Percentiles rank a stretch among this genome's conserved stretches.
Conservation (phyloP, 2,329 filamentous ascomycete species). For the Rutstroemia sp. region DNA sequence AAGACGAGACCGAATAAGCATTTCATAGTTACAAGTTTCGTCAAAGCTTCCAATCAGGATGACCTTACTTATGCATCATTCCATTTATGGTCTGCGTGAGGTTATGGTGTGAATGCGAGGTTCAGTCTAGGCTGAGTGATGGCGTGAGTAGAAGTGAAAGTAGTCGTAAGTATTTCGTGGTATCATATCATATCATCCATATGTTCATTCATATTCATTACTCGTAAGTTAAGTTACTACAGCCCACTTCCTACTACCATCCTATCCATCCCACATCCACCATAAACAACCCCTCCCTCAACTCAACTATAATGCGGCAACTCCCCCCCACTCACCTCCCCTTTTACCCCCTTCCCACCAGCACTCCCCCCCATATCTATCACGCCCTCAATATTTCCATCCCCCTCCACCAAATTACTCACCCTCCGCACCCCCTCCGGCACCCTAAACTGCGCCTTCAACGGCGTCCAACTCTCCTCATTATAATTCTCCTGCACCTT, state of each 20-base stretch:
- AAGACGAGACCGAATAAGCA: no score
- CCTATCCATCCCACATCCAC: no score
- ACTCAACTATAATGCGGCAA: not conserved
- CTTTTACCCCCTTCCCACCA: constrained; percentile 4
- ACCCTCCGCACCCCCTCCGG: constrained; percentile 19
- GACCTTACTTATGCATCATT: not conserved
- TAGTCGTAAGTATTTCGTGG: no score
- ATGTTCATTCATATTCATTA: no score
- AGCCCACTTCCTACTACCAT: not conserved
- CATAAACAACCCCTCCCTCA: no score
- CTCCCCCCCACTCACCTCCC: not conserved
- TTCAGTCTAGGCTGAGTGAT: no score
- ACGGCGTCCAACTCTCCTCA: constrained; percentile 56
- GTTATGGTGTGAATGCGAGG: not conserved
- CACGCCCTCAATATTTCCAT: not conserved
- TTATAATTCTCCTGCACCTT: constrained; percentile 66
- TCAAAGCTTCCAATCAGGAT: not conserved
- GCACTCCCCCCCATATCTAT: constrained; percentile 15
- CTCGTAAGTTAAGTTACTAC: not conserved
- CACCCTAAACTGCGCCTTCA: constrained; percentile 41
- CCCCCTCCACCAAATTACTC: constrained; percentile 20
- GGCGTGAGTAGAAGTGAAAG: no score
- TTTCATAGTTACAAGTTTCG: not conserved
- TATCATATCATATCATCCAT: no score
- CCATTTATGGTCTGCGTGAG: not conserved